These are phyloP conservation scores for Boletus barrowsii DNA, from an alignment of 768 basidiomycete species.

Conservation along the genomic window DNA sequence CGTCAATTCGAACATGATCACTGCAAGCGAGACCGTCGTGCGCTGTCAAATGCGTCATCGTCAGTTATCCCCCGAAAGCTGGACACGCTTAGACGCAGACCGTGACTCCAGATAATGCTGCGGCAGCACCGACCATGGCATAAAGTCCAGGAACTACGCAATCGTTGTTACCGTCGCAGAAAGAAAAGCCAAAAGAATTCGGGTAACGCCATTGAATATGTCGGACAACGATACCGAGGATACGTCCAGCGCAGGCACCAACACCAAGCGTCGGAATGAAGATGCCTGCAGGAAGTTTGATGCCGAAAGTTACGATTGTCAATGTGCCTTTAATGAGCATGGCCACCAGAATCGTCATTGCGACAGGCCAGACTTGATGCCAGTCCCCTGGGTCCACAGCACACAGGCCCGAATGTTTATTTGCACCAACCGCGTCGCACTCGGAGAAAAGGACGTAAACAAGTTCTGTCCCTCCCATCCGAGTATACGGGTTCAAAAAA, in stretches of 20 bases:
- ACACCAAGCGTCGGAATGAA: conserved; percentile 96
- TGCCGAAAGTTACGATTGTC: conserved; percentile 89
- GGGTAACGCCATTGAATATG: conserved; percentile 68
- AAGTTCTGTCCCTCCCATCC: conserved; percentile 94
- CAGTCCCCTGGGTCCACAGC: conserved; percentile 57
- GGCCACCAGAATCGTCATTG: conserved; percentile 65
- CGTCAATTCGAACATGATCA: conserved; percentile 95
- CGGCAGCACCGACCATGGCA: conserved; percentile 96
- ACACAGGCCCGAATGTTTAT: conserved; percentile 68
- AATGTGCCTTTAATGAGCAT: conserved; percentile 78
- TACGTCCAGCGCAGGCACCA: conserved; percentile 89
- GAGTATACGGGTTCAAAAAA: conserved; percentile 86
- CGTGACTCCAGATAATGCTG: conserved; percentile 92
- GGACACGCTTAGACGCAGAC: conserved; percentile 36
- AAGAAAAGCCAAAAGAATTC: conserved; percentile 54
- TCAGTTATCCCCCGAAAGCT: conserved; percentile 1
- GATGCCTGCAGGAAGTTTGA: conserved; percentile 89
- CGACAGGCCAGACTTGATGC: conserved; percentile 56
- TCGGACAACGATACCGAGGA: conserved; percentile 80
- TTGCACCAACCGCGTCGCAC: conserved; percentile 58
- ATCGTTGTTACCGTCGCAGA: conserved; percentile 60
- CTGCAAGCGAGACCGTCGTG: conserved; percentile 90
- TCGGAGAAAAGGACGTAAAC: conserved; percentile 90
- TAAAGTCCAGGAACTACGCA: conserved; percentile 91
- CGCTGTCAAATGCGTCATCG: conserved; percentile 41